phyloP scores from a whole-genome alignment of 306 rosid species.

The Prunus padus region DNA sequence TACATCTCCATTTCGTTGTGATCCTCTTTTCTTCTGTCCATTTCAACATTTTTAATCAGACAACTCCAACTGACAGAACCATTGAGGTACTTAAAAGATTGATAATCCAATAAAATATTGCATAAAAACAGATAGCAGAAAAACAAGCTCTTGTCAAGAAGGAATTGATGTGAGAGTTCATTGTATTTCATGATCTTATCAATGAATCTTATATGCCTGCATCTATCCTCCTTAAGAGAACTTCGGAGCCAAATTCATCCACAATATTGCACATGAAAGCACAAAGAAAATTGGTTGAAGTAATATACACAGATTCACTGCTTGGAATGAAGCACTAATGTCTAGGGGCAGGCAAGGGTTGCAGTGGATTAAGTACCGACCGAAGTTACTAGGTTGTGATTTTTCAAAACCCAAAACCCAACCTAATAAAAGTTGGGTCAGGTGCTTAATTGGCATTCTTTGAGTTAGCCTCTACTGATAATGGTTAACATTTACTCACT shows the following conservation, averaged over 20 bases:
- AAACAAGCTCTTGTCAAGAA: constrained; percentile 1
- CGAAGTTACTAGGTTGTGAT: neutral
- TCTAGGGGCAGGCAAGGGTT: neutral
- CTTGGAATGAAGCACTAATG: neutral
- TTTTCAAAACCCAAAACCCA: neutral
- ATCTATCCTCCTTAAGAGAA: neutral
- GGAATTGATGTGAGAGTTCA: neutral
- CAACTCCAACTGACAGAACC: constrained; percentile 19
- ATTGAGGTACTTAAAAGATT: constrained; percentile 21
- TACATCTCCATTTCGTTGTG: constrained; percentile 51
- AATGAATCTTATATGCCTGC: neutral
- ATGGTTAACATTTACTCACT: neutral
- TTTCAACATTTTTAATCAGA: constrained; percentile 24
- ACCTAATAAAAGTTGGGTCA: neutral
- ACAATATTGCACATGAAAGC: constrained; percentile 2
- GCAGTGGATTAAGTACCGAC: neutral
- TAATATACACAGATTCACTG: neutral
- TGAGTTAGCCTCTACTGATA: neutral
- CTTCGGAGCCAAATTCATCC: neutral
- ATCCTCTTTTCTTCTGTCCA: constrained; percentile 78
- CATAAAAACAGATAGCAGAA: constrained; percentile 1
- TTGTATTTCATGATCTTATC: neutral
- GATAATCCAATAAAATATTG: constrained; percentile 1
- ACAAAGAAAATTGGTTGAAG: neutral
- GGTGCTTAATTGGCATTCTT: neutral